Evolutionary conservation across 2,329 filamentous ascomycete species (phyloP).

Genomic region (Paracamarosporium sp.): DNA sequence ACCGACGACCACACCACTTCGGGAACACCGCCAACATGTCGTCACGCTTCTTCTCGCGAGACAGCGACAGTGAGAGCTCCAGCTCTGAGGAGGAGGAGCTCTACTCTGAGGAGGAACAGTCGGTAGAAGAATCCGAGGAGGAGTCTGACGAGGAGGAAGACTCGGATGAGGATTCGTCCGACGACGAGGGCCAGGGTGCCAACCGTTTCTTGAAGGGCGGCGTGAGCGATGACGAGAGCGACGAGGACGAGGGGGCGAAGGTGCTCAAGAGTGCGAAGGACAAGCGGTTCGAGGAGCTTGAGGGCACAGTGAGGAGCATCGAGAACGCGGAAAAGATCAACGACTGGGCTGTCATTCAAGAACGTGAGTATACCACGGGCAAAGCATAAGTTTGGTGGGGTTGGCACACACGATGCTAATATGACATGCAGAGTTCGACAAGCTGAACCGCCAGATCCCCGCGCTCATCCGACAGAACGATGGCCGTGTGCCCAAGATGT

Average conservation of each 20-base stretch:
- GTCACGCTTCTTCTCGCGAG: slow-evolving; percentile 88
- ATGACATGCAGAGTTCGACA: slow-evolving; percentile 78
- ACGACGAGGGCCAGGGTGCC: slow-evolving; percentile 71
- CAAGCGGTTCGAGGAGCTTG: slow-evolving; percentile 93
- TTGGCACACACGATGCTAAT: slow-evolving; percentile 23
- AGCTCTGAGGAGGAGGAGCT: slow-evolving; percentile 97
- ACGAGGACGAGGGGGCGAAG: slow-evolving; percentile 83
- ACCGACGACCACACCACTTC: slow-evolving; percentile 13
- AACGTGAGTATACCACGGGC: slow-evolving; percentile 65
- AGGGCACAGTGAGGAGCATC: slow-evolving; percentile 86
- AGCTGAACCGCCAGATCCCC: slow-evolving; percentile 83
- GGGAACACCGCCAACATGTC: slow-evolving; percentile 34
- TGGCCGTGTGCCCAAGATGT: slow-evolving; percentile 84
- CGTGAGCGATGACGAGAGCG: slow-evolving; percentile 79
- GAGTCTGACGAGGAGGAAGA: slow-evolving; percentile 60
- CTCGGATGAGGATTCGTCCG: slow-evolving; percentile 63
- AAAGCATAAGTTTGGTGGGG: slow-evolving; percentile 8
- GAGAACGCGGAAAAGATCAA: slow-evolving; percentile 98
- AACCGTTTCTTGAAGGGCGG: slow-evolving; percentile 83
- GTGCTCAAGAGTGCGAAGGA: slow-evolving; percentile 98
- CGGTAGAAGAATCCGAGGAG: slow-evolving; percentile 64
- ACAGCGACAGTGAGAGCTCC: slow-evolving; percentile 83
- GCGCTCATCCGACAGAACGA: slow-evolving; percentile 62
- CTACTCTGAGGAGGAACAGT: slow-evolving; percentile 76
- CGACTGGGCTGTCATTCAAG: slow-evolving; percentile 93